Conservation (phyloP, 2,329 filamentous ascomycete species). For the Trichoderma lentiforme region DNA sequence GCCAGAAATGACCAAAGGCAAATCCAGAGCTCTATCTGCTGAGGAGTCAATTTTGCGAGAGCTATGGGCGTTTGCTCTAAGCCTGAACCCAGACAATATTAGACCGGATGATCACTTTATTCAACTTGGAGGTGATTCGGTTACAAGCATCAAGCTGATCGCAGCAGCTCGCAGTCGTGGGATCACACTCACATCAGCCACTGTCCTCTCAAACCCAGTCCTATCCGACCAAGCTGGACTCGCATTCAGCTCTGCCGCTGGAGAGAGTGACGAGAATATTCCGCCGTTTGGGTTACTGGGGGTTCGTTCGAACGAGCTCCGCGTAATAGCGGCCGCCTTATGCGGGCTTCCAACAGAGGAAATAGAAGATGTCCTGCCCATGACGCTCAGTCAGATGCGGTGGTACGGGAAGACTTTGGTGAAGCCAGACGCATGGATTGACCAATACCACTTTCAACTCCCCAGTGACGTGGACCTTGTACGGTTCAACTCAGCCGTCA, state of each 20-base stretch:
- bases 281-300: neutral
- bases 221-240: neutral
- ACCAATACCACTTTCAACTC: conserved; percentile 1
- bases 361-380: conserved; percentile 1
- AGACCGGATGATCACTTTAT: conserved; percentile 46
- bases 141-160: conserved; percentile 46
- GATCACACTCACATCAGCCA: neutral
- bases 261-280: neutral
- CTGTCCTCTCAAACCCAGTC: neutral
- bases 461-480: neutral
- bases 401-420: conserved; percentile 8
- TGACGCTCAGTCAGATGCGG: neutral
- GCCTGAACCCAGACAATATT: conserved; percentile 32
- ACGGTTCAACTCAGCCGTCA: neutral
- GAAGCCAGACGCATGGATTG: conserved; percentile 2
- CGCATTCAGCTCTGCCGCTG: neutral
- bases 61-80: conserved; percentile 38
- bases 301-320: neutral
- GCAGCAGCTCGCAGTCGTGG: conserved; percentile 1
- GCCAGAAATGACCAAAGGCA: neutral
- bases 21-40: neutral
- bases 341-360: neutral
- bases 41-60: conserved; percentile 26
- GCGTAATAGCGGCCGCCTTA: neutral
- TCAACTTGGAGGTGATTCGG: conserved; percentile 46